These are phyloP conservation scores for Lachancea mirantina DNA, from an alignment of 805 yeast genomes.

Conservation along the genomic window DNA sequence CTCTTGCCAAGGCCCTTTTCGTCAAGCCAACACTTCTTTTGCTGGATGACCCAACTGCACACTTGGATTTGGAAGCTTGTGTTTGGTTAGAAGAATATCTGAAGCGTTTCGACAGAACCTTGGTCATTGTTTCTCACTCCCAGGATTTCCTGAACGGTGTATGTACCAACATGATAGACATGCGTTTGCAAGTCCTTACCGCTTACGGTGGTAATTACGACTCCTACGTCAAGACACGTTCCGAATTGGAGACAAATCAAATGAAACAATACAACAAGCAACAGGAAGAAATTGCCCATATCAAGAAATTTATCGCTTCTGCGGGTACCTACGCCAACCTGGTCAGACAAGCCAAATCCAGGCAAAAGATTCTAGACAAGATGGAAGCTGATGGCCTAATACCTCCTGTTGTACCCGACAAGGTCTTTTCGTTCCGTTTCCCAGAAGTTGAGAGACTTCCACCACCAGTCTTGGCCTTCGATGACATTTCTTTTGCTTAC, in stretches of 20 bases:
- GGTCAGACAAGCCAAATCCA: slow-evolving; percentile 97
- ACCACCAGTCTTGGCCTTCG: slow-evolving; percentile 97
- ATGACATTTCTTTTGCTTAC: slow-evolving; percentile 88
- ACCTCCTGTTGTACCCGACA: slow-evolving; percentile 87
- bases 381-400: slow-evolving; percentile 99
- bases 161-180: slow-evolving; percentile 95
- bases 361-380: slow-evolving; percentile 98
- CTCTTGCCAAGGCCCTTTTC: slow-evolving; percentile 93
- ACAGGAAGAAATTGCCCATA: slow-evolving; percentile 97
- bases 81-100: slow-evolving; percentile 99
- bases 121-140: slow-evolving; percentile 93
- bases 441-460: slow-evolving; percentile 95
- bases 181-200: slow-evolving; percentile 72
- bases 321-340: slow-evolving; percentile 99
- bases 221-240: slow-evolving; percentile 88
- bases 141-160: slow-evolving; percentile 99
- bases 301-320: slow-evolving; percentile 96
- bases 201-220: slow-evolving; percentile 98
- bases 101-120: slow-evolving; percentile 86
- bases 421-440: slow-evolving; percentile 89
- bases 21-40: slow-evolving; percentile 93
- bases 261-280: slow-evolving; percentile 95
- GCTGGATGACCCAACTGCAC: slow-evolving; percentile 98
- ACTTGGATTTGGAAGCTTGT: slow-evolving; percentile 98
- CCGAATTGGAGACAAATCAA: slow-evolving; percentile 92